Base-by-base conservation (phyloP, 495 filamentous ascomycete species). In the Cladorrhinum samala region DNA sequence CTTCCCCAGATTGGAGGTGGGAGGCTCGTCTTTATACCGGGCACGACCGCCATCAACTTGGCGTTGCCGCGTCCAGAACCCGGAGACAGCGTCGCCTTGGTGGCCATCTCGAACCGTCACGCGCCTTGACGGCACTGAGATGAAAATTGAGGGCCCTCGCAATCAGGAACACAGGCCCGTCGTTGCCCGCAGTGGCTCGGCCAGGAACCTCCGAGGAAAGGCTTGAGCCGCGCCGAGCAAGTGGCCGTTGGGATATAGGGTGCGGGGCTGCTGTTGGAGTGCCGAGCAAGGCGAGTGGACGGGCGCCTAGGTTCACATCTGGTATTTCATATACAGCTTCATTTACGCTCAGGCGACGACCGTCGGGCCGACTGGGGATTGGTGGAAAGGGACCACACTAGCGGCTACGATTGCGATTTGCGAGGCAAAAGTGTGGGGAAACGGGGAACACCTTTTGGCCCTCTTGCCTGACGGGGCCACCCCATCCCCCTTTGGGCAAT, bases 91-190 rank as follows among this genome's bases (percentile, higher is more conserved):
- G 38, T 17, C 25, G 33, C 50, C 24, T 21, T 33, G 30, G 5
- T 17, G 14, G 7, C 21, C 14, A 18, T 51, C 49, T 25, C 14
- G 49, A 43, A 8, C 40, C 48, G n/a, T 57, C 42, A 45, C 42
- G 42, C 42, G 43, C 40, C 40, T 21, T 27, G 16, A 18, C n/a
- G n/a, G n/a, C n/a, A n/a, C n/a, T n/a, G n/a, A 25, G 18, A 16
- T 46, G 30, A 47, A 53, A 36, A 42, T 39, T n/a, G 44, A 54
- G 40, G 8, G 8, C 24, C 46, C 53, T 58, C 27, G 70, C 65
- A 74, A 75, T 75, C 67, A 71, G 72, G 72, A 76, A 76, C 56
- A 58, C 59, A 75, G 74, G 74, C 62, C 72, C 74, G 71, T 59
- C 46, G 58, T 53, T 56, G 58, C 63, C 69, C 59, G n/a, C 58